Percentiles rank a stretch among this genome's conserved stretches.
Evolutionary conservation across 805 yeast species (phyloP).

Genomic region (Spathaspora girioi): DNA sequence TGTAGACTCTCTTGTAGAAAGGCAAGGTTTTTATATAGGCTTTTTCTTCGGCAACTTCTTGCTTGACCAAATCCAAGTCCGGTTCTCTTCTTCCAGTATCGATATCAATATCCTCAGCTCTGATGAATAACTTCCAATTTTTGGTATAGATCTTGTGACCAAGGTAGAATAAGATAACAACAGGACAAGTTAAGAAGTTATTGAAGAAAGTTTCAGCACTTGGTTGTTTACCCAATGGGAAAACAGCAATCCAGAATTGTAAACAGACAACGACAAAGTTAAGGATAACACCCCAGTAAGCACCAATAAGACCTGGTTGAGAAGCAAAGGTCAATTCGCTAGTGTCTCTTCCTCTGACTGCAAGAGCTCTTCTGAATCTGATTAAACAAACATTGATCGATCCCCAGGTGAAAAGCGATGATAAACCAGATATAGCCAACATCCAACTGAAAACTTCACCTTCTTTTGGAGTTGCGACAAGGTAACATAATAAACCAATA

Average conservation of each 20-base stretch:
- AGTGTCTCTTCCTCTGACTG: constrained; percentile 48
- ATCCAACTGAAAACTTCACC: constrained; percentile 62
- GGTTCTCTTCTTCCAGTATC: constrained; percentile 34
- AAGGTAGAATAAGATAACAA: constrained; percentile 27
- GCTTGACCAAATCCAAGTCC: constrained; percentile 31
- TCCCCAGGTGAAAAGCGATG: constrained; percentile 63
- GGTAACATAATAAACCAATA: constrained; percentile 61
- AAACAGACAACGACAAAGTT: constrained; percentile 50
- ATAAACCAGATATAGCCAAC: constrained; percentile 58
- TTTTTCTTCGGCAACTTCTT: constrained; percentile 33
- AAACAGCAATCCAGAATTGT: constrained; percentile 66
- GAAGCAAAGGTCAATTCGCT: constrained; percentile 53
- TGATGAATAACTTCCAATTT: constrained; percentile 23
- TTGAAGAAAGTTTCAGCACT: constrained; percentile 29
- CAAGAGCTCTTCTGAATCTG: constrained; percentile 56
- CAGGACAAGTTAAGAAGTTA: constrained; percentile 31
- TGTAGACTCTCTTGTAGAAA: constrained; percentile 22
- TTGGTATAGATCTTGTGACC: constrained; percentile 25
- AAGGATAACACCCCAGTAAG: constrained; percentile 47
- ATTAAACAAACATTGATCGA: constrained; percentile 58
- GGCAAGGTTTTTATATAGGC: constrained; percentile 22
- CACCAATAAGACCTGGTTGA: constrained; percentile 51
- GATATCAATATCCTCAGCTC: constrained; percentile 28
- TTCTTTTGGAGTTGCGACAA: constrained; percentile 56
- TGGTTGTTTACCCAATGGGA: constrained; percentile 46